Evolutionary conservation across 768 basidiomycete genomes (phyloP).

Genomic region (Suillus plorans): DNA sequence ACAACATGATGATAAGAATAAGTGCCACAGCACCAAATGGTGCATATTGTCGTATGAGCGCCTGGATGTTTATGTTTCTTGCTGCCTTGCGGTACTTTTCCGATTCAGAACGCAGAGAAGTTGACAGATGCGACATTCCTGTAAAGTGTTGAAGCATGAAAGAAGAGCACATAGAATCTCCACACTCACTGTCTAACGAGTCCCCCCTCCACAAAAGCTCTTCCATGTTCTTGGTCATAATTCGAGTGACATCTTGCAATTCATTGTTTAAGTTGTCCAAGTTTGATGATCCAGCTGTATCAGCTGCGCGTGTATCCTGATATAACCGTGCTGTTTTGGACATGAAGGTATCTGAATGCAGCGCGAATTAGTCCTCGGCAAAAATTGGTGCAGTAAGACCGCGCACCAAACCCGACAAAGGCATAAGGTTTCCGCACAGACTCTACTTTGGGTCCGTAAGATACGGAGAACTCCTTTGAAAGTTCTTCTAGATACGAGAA

Average conservation of each 20-base stretch:
- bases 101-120: conserved; percentile 91
- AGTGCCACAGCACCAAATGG: conserved; percentile 83
- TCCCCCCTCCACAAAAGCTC: conserved; percentile 98
- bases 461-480: conserved; percentile 90
- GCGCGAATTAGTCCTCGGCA: conserved; percentile 7
- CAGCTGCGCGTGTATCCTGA: conserved; percentile 87
- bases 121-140: conserved; percentile 98
- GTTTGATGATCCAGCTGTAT: conserved; percentile 59
- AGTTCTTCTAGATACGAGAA: conserved; percentile 98
- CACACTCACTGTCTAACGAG: conserved; percentile 82
- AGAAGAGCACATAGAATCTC: background rate
- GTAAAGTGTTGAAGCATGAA: conserved; percentile 9
- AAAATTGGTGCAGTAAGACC: conserved; percentile 1
- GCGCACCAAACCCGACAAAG: conserved; percentile 94
- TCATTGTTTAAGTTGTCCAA: conserved; percentile 93
- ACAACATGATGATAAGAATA: conserved; percentile 73
- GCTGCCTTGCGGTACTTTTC: conserved; percentile 97
- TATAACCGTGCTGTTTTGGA: conserved; percentile 95
- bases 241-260: conserved; percentile 94
- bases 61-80: conserved; percentile 89
- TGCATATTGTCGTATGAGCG: conserved; percentile 94
- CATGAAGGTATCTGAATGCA: conserved; percentile 91
- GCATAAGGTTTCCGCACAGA: conserved; percentile 95
- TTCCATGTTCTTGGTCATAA: conserved; percentile 99
- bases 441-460: conserved; percentile 93